Evolutionary conservation across 257 asterid genomes (phyloP).

Genomic region (Solanum bulbocastanum): DNA sequence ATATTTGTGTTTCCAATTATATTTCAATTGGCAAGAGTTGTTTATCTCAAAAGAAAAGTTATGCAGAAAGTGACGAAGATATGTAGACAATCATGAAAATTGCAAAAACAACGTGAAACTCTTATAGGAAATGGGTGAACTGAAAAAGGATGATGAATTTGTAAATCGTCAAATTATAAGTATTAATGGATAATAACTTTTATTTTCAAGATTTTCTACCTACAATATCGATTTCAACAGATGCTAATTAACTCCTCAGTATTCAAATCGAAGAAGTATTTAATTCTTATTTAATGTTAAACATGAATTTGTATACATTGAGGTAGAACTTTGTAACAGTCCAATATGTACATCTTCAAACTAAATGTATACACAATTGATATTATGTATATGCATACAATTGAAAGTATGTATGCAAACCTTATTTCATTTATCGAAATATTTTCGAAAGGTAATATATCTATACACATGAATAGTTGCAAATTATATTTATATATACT

Average conservation of each 20-base stretch:
- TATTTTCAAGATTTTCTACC: background rate
- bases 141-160: background rate
- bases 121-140: background rate
- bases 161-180: background rate
- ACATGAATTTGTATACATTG: background rate
- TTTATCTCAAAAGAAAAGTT: too few relatives aligned
- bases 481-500: too few relatives aligned
- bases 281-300: too few relatives aligned
- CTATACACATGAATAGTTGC: background rate
- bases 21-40: background rate
- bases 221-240: background rate
- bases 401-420: background rate
- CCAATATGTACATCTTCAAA: background rate
- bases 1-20: background rate
- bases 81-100: background rate
- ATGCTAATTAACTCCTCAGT: background rate
- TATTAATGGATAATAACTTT: background rate
- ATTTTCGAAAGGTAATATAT: too few relatives aligned
- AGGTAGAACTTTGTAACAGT: background rate
- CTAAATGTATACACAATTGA: background rate
- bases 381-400: background rate
- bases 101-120: background rate
- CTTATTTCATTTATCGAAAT: background rate
- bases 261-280: background rate
- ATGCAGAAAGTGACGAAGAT: too few relatives aligned